Evolutionary conservation across 129 eudicot genomes (phyloP).

Genomic region (Ambrosia artemisiifolia): DNA sequence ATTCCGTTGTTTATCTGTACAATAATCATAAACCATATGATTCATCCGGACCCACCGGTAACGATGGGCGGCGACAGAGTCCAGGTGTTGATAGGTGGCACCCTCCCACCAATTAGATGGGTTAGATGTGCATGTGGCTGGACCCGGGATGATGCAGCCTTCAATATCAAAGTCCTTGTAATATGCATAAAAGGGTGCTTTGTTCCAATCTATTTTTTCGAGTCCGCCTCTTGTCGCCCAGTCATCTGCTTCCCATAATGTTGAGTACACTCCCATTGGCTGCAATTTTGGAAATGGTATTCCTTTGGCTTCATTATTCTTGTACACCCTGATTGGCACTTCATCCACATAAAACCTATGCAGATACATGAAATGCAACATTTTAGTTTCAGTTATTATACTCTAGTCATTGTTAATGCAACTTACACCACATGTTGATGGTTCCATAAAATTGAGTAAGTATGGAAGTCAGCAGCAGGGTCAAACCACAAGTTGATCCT

Average conservation of each 20-base stretch:
- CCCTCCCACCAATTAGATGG: slow-evolving; percentile 90
- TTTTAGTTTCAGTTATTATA: not conserved
- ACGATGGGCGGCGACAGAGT: slow-evolving; percentile 43
- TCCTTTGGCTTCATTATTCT: slow-evolving; percentile 80
- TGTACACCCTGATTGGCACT: slow-evolving; percentile 85
- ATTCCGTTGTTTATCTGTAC: slow-evolving; percentile 70
- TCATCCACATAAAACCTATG: slow-evolving; percentile 74
- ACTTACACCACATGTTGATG: slow-evolving; percentile 76
- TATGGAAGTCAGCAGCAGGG: slow-evolving; percentile 77
- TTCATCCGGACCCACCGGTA: slow-evolving; percentile 86
- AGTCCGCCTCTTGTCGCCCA: slow-evolving; percentile 98
- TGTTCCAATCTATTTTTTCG: slow-evolving; percentile 89
- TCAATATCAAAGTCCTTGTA: slow-evolving; percentile 93
- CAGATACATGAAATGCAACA: not conserved
- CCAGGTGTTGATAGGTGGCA: slow-evolving; percentile 53
- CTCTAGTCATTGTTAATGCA: not conserved
- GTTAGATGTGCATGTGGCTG: slow-evolving; percentile 53
- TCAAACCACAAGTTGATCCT: slow-evolving; percentile 94
- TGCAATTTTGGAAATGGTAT: slow-evolving; percentile 71
- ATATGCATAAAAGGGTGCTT: slow-evolving; percentile 90
- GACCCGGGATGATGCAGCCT: slow-evolving; percentile 79
- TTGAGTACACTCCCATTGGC: slow-evolving; percentile 91
- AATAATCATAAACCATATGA: slow-evolving; percentile 92
- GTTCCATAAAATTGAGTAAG: slow-evolving; percentile 78
- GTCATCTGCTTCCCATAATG: slow-evolving; percentile 96